Evolutionary conservation across 2,329 filamentous ascomycete species (phyloP), one percentile per base, ranked within the genome.

Genomic region (Apiospora phragmitis): DNA sequence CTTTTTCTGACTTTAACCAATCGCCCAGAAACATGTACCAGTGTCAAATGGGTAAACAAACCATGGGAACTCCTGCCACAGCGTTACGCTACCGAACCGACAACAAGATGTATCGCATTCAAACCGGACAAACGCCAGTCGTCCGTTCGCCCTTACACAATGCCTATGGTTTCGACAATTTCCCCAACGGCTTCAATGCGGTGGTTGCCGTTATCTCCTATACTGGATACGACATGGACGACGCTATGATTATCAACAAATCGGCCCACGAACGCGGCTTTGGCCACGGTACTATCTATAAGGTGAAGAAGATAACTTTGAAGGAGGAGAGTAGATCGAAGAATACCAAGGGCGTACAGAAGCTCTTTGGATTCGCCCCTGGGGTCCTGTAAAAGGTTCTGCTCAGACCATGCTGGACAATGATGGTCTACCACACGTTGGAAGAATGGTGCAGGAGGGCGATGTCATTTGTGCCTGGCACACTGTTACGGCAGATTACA

Each of bases 201-300:
- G 91, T 98, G 49, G 96, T 99, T 71, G 96, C 96, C 71, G 97
- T 99, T 81, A 97, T 99, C 74, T 98, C 95, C 0, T 99, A 99
- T 82, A 98, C 95, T 1, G 96, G 95, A 68, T 99, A 98, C 83
- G 96, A 99, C 87, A 99, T 99, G 96, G 96, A 99, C 87, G 96
- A 99, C 84, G 96, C 96, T 80, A 98, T 98, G 95, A 98, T 99
- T 79, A 87, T 99, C 80, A 98, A 98, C 86, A 98, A 98, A 81
- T 97, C 94, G 26, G 91, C 95, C 3, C 94, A 98, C 81, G 96
- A 99, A 82, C 91, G 96, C 75, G 96, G 96, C 18, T 98, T 99
- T 78, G 95, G 94, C 47, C 91, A 98, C 78, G 96, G 96, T 70
- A 97, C 95, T 6, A 94, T 99, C 76, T 99, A 98, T 88, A 99